Evolutionary conservation across 2,329 filamentous ascomycete genomes (phyloP).

Genomic region (Cryphonectria radicalis): DNA sequence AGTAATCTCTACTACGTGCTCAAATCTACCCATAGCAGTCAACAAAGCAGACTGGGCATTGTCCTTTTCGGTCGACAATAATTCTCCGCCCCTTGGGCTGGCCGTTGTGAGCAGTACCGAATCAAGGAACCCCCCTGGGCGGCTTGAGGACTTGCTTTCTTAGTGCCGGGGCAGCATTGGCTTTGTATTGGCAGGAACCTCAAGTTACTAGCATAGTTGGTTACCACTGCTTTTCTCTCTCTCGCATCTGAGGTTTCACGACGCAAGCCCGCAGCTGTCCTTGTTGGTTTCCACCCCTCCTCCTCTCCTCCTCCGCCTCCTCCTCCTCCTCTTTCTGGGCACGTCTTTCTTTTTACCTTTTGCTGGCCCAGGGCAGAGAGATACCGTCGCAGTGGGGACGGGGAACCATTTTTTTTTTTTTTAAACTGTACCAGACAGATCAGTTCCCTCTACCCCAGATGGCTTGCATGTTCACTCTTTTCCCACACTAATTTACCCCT

Average conservation of each 20-base stretch:
- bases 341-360: background rate
- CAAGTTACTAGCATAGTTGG: background rate
- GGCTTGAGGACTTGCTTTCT: background rate
- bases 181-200: constrained; percentile 6
- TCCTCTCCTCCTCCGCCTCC: constrained; percentile 9
- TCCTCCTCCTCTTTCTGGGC: constrained; percentile 7
- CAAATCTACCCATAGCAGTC: background rate
- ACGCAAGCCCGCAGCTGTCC: background rate
- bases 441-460: constrained; percentile 2
- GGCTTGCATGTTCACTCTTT: constrained; percentile 9
- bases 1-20: background rate
- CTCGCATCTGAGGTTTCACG: constrained; percentile 11
- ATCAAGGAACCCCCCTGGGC: constrained; percentile 6
- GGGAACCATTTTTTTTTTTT: background rate
- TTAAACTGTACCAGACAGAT: background rate
- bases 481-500: constrained; percentile 20
- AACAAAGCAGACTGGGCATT: background rate
- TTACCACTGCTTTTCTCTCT: background rate
- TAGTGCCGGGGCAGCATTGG: background rate
- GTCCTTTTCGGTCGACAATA: background rate
- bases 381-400: background rate
- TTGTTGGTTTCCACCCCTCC: constrained; percentile 12
- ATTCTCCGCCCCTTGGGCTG: background rate
- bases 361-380: background rate
- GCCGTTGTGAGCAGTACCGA: constrained; percentile 3